phyloP scores from a whole-genome alignment of 306 rosid genomes.

The Rubus parviflorus region DNA sequence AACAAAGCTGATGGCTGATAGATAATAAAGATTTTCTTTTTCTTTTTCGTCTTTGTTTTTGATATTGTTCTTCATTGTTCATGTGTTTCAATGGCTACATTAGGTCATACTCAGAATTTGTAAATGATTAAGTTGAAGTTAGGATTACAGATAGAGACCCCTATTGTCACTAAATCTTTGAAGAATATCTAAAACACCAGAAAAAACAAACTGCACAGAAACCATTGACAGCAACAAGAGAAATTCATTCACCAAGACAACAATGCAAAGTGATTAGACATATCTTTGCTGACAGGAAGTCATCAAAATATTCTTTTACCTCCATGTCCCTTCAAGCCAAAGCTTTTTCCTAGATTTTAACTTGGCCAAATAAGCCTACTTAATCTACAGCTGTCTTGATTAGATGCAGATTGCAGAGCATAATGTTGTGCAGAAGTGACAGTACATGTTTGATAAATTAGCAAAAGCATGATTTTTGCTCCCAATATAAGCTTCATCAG shows the following conservation, averaged over 20 bases:
- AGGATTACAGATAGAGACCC: background rate
- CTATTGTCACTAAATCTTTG: background rate
- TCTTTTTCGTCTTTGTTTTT: background rate
- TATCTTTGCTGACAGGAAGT: background rate
- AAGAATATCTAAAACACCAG: conserved; percentile 9
- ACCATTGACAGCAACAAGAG: conserved; percentile 10
- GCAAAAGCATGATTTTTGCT: background rate
- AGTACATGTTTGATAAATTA: background rate
- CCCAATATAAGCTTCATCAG: background rate
- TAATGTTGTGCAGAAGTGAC: background rate
- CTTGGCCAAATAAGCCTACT: background rate
- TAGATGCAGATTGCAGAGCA: background rate
- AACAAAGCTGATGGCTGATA: conserved; percentile 12
- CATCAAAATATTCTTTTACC: conserved; percentile 10
- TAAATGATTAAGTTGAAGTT: background rate
- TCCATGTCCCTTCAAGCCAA: background rate
- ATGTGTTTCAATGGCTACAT: background rate
- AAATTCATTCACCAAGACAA: conserved; percentile 8
- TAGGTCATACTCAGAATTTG: background rate
- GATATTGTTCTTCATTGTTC: background rate
- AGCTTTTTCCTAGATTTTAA: background rate
- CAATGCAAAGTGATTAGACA: conserved; percentile 8
- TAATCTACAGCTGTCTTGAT: background rate
- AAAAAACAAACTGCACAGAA: conserved; percentile 4
- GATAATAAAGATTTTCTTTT: background rate